These are phyloP conservation scores for Cutaneotrichosporon cavernicola DNA, from an alignment of 1,284 basidiomycete genomes.

Conservation along the genomic window DNA sequence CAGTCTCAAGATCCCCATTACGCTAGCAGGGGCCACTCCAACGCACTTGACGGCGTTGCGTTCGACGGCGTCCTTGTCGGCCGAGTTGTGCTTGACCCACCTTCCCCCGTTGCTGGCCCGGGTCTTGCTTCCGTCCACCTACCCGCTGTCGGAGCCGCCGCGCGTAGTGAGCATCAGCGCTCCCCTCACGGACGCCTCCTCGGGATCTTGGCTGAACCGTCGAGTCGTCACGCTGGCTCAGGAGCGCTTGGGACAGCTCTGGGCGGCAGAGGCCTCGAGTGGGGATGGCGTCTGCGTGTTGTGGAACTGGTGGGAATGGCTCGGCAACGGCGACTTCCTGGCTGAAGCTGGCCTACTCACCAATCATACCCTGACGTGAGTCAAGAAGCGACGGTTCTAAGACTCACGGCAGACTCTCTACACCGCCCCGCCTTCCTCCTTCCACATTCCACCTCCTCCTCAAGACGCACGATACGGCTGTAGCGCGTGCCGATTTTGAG, in stretches of 20 bases:
- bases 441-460: constrained; percentile 39
- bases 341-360: constrained; percentile 26
- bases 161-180: constrained; percentile 17
- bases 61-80: neutral
- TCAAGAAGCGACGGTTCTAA: neutral
- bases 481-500: constrained; percentile 42
- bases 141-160: constrained; percentile 33
- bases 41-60: neutral
- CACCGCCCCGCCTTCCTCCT: constrained; percentile 13
- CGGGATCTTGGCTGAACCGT: constrained; percentile 32
- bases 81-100: constrained; percentile 25
- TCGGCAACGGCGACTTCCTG: constrained; percentile 39
- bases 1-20: constrained; percentile 33
- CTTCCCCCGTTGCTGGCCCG: constrained; percentile 37
- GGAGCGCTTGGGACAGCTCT: constrained; percentile 22
- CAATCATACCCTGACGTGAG: constrained; percentile 7
- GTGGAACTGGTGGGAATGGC: constrained; percentile 51
- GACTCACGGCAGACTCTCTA: neutral
- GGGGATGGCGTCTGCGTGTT: constrained; percentile 23
- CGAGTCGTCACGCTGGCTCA: constrained; percentile 5
- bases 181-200: neutral
- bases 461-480: constrained; percentile 36
- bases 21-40: constrained; percentile 14
- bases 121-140: constrained; percentile 32
- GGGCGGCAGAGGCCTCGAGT: neutral